Percentiles rank a stretch among this genome's conserved stretches.
Evolutionary conservation across 176 grass and related monocot species (phyloP).

Genomic region (Areca catechu): DNA sequence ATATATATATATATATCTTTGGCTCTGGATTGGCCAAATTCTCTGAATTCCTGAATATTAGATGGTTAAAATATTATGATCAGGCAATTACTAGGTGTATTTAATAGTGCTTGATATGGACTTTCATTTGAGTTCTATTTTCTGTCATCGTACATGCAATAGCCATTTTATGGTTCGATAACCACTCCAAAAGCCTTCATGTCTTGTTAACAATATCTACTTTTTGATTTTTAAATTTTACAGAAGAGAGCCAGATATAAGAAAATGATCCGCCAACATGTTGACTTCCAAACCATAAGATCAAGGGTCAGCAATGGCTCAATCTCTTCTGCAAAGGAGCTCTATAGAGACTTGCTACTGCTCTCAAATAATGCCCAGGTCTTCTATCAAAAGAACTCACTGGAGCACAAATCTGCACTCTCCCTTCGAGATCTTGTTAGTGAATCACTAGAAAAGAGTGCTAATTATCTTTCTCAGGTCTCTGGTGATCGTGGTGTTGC

Average conservation of each 20-base stretch:
- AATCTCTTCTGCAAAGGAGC: slow-evolving; percentile 60
- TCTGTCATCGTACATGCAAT: too few species aligned
- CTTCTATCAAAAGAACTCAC: slow-evolving; percentile 59
- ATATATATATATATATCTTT: too few species aligned
- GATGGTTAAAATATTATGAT: too few species aligned
- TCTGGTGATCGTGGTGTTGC: background rate
- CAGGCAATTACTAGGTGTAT: too few species aligned
- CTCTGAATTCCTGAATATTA: too few species aligned
- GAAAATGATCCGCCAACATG: slow-evolving; percentile 76
- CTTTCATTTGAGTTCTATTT: too few species aligned
- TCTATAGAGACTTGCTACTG: slow-evolving; percentile 66
- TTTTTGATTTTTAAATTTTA: slow-evolving; percentile 7
- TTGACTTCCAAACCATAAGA: slow-evolving; percentile 62
- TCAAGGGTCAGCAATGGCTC: slow-evolving; percentile 58
- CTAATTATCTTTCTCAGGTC: slow-evolving; percentile 10
- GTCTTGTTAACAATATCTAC: too few species aligned
- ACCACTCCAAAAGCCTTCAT: too few species aligned
- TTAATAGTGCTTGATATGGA: too few species aligned
- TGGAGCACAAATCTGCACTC: slow-evolving; percentile 61
- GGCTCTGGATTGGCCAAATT: too few species aligned
- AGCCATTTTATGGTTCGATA: too few species aligned
- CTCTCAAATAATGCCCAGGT: slow-evolving; percentile 62
- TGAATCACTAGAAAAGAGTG: slow-evolving; percentile 36
- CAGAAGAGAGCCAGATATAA: slow-evolving; percentile 63
- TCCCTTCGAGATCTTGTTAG: slow-evolving; percentile 36